Evolutionary conservation across 257 asterid species (phyloP), one percentile per base, ranked within the genome.

Genomic region (Nicotiana attenuata): DNA sequence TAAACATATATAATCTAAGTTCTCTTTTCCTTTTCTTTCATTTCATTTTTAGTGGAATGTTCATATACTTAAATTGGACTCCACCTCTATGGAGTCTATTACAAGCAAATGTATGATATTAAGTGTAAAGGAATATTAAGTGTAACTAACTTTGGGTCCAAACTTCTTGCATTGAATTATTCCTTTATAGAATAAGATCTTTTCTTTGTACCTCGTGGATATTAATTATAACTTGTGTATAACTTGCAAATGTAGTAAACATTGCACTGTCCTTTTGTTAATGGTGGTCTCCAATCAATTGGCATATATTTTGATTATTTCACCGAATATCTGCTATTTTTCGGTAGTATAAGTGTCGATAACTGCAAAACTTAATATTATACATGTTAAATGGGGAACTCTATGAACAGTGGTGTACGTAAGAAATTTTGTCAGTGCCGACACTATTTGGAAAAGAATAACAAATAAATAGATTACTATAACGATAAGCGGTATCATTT

Each of bases 61-160:
- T 24, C 26, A 35, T 78, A 59, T 61, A 78, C 73, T 78, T 78
- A 41, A 7, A 38, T 47, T 24, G 75, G 73, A 78, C 82, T 78
- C 82, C 82, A 56, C 73, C 82, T 78, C 28, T 24, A n/a, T 33
- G 60, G 71, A 59, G 75, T 78, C 35, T 60, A 38, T 78, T 78
- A 24, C 67, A 60, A 78, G 82, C 67, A 78, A 76, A 22, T 56
- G 7, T 31, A 52, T n/a, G 35, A 26, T 47, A 59, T 78, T 78
- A 75, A 38, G 45, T 38, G 9, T 6, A 6, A 38, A 7, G 2
- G 10, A 38, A 38, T 38, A 7, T 38, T 7, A 38, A 9, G 63
- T 75, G 63, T 47, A 75, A 24, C 79, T 75, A 75, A 75, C 16
- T 47, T 14, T 22, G 41, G n/a, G 9, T 50, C 63, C 45, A 50